Evolutionary conservation across 768 basidiomycete genomes (phyloP), one percentile per base, ranked within the genome.

Genomic region (Lentinula boryana): DNA sequence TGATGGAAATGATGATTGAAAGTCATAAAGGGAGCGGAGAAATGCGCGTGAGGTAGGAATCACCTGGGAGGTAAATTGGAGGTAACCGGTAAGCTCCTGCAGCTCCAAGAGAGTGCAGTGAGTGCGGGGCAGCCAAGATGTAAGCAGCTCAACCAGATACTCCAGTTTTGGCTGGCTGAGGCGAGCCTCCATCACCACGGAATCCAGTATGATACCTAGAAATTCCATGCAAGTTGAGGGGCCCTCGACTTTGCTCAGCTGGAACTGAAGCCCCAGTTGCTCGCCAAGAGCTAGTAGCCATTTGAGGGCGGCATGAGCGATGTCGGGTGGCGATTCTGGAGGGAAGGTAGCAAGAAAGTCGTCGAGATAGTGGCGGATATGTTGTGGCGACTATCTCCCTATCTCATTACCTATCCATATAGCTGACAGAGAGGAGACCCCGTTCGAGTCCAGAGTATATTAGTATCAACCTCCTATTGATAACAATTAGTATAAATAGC

Each of bases 101-200:
- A 69, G 64, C 18, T 67, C 66, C 10, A 18, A 46, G 5, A 62
- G 62, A 8, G 55, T 52, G 41, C 59, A 58, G 8, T 23, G n/a
- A 16, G 50, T 21, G n/a, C 60, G 56, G 8, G 15, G 7, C 18
- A 18, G 15, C 46, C 46, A 49, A 7, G 15, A 49, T 18, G 46
- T 18, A 16, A 66, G 54, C 16, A 66, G 44, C 3, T 49, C 9
- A 18, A 8, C 15, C n/a, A 49, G 15, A 15, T 49, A 49, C 27
- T 18, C 46, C n/a, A 49, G 46, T 15, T 49, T 49, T 8, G 8
- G 8, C 27, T 27, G 18, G 27, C 46, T 49, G 27, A 49, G 46
- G 46, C 46, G 55, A 32, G 66, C 67, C 52, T 65, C 60, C 67
- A 68, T 68, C 5, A 59, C 43, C 0, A 48, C 31, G 3, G 66